Evolutionary conservation across 306 rosid genomes (phyloP).

Genomic region (Mimosa pudica): DNA sequence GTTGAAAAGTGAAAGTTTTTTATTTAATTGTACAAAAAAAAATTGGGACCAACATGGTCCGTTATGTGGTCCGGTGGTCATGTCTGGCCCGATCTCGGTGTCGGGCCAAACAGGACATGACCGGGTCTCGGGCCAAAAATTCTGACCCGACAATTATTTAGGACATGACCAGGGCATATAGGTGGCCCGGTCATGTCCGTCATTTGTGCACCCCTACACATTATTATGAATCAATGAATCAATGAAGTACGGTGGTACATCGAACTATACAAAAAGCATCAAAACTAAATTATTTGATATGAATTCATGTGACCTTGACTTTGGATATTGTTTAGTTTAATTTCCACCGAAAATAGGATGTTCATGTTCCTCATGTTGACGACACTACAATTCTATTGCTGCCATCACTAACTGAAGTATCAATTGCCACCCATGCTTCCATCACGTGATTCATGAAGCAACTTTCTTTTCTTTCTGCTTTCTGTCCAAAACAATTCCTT

Average conservation of each 20-base stretch:
- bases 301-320: background rate
- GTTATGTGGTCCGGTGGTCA: no score
- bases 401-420: no score
- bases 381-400: background rate
- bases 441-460: background rate
- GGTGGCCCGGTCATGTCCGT: no score
- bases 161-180: no score
- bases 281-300: background rate
- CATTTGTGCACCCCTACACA: no score
- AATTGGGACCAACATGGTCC: no score
- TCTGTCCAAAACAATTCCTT: background rate
- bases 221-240: background rate
- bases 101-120: no score
- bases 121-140: no score
- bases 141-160: no score
- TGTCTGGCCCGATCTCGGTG: no score
- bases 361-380: background rate
- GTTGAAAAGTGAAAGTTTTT: no score
- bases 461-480: background rate
- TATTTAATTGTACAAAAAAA: no score
- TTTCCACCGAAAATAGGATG: background rate
- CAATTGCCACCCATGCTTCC: background rate
- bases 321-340: background rate
- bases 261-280: conserved; percentile 1
- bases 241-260: conserved; percentile 2